phyloP scores from a whole-genome alignment of 495 filamentous ascomycete species.

The Neurospora sp. region DNA sequence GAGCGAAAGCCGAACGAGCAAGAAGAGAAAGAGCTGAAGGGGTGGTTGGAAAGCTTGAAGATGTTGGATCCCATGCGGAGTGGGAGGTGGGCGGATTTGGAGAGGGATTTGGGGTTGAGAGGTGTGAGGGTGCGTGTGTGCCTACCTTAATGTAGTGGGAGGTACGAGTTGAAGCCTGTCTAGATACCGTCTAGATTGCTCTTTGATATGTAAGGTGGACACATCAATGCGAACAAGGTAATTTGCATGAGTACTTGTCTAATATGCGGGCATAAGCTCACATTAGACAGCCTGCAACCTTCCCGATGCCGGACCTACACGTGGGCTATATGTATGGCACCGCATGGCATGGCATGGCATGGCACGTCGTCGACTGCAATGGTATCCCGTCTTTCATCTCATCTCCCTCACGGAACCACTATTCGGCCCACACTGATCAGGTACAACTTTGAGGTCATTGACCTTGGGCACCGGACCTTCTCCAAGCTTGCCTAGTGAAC shows the following conservation, averaged over 20 bases:
- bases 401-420: not conserved
- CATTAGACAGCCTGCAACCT: not conserved
- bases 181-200: not conserved
- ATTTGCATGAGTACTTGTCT: not conserved
- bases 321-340: not conserved
- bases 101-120: constrained; percentile 24
- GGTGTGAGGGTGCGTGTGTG: too few species aligned
- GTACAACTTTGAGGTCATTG: too few species aligned
- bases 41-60: constrained; percentile 53
- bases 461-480: not conserved
- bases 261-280: not conserved
- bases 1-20: constrained; percentile 16
- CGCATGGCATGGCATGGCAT: not conserved
- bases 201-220: not conserved
- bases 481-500: not conserved
- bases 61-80: constrained; percentile 58
- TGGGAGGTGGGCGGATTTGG: constrained; percentile 58
- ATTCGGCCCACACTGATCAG: too few species aligned
- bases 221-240: too few species aligned
- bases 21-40: constrained; percentile 38
- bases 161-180: not conserved
- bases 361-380: not conserved
- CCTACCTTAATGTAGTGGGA: not conserved
- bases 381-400: not conserved
- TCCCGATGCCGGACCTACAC: not conserved